Conservation (phyloP, 805 yeast species). For the Starmerella bombicola region DNA sequence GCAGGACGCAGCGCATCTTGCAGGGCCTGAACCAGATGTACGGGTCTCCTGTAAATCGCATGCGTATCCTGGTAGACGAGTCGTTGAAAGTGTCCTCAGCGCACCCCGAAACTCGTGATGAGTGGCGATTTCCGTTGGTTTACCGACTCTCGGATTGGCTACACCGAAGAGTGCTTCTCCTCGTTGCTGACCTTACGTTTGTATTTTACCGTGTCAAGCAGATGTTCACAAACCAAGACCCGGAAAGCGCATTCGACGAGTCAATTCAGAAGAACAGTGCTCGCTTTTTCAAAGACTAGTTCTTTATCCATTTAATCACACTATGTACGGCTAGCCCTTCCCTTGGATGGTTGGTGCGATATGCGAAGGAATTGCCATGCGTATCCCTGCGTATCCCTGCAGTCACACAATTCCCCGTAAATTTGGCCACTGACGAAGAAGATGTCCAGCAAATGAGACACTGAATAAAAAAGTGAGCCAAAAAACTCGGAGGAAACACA, state of each 20-base stretch:
- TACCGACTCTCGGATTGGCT: constrained; percentile 10
- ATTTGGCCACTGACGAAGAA: no score
- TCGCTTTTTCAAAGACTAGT: constrained; percentile 9
- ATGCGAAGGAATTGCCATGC: no score
- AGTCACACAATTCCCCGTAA: no score
- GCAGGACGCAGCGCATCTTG: constrained; percentile 61
- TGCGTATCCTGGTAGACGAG: constrained; percentile 48
- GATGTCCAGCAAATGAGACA: no score
- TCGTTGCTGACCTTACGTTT: constrained; percentile 12
- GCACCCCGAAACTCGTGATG: background rate
- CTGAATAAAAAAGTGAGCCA: no score
- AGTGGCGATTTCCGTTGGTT: constrained; percentile 4
- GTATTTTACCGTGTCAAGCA: constrained; percentile 12
- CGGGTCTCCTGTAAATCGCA: constrained; percentile 65
- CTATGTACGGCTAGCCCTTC: no score
- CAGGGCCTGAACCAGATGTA: constrained; percentile 53
- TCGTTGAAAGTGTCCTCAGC: constrained; percentile 30
- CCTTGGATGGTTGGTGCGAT: no score
- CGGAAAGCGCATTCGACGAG: constrained; percentile 17
- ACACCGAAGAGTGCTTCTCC: constrained; percentile 13
- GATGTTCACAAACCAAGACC: constrained; percentile 14
- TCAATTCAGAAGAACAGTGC: constrained; percentile 11
- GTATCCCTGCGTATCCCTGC: no score
- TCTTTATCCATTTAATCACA: background rate
- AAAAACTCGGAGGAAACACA: no score